Conservation (phyloP, 352 stramenopile species). For the Phytophthora sojae region DNA sequence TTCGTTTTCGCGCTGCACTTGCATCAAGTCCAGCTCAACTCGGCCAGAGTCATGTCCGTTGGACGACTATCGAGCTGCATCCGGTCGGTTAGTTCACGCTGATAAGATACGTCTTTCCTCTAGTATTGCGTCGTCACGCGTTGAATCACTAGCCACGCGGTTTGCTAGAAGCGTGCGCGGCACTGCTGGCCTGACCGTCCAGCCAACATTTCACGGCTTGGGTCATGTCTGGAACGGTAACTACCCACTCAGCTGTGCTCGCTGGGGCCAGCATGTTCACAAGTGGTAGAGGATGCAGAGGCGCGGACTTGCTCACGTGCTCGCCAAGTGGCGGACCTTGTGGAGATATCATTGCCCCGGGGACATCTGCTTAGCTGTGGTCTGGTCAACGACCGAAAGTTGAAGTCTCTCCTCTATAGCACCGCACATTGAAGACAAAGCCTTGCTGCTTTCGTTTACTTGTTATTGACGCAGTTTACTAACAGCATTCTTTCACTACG, state of each 20-base stretch:
- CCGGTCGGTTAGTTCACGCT: not conserved
- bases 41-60: not conserved
- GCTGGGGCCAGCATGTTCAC: slow-evolving; percentile 3
- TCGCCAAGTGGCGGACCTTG: slow-evolving; percentile 31
- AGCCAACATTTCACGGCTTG: slow-evolving; percentile 15
- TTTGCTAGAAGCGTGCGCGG: slow-evolving; percentile 21
- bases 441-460: slow-evolving; percentile 4
- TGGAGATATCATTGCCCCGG: slow-evolving; percentile 6
- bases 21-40: not conserved
- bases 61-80: slow-evolving; percentile 6
- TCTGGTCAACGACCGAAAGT: slow-evolving; percentile 19
- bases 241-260: slow-evolving; percentile 19
- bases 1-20: slow-evolving; percentile 7
- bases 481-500: slow-evolving; percentile 2
- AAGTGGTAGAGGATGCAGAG: slow-evolving; percentile 14
- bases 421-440: slow-evolving; percentile 5
- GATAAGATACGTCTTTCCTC: slow-evolving; percentile 26
- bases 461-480: slow-evolving; percentile 22
- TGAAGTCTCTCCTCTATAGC: slow-evolving; percentile 7
- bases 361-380: slow-evolving; percentile 14
- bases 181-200: slow-evolving; percentile 7
- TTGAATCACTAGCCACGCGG: slow-evolving; percentile 13
- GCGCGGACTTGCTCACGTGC: slow-evolving; percentile 21
- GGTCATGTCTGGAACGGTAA: slow-evolving; percentile 14
- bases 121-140: slow-evolving; percentile 2